Conservation (phyloP, 169 alveolate genomes). For the Plasmodium yoelii region DNA sequence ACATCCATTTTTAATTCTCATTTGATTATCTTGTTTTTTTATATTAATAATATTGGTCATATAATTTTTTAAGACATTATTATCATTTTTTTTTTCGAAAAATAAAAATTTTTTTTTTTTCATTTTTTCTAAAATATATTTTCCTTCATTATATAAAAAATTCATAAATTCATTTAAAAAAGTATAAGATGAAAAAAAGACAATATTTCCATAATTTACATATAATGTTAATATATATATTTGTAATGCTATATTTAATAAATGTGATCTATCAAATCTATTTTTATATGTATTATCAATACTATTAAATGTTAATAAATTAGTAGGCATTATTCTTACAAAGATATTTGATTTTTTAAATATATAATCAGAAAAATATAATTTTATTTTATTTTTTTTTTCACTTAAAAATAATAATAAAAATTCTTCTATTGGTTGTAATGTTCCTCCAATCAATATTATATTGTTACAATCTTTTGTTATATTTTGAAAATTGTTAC, state of each 20-base stretch:
- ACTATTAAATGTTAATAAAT: slow-evolving; percentile 8
- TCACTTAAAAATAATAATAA: slow-evolving; percentile 62
- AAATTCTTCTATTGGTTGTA: slow-evolving; percentile 85
- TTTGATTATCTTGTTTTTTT: slow-evolving; percentile 1
- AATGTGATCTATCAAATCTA: slow-evolving; percentile 73
- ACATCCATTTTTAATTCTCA: slow-evolving; percentile 84
- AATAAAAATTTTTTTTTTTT: slow-evolving; percentile 71
- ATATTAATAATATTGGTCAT: background rate
- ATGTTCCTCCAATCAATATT: slow-evolving; percentile 84
- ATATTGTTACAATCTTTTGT: slow-evolving; percentile 75
- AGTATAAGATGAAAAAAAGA: slow-evolving; percentile 83
- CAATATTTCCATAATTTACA: slow-evolving; percentile 86
- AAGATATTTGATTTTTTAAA: slow-evolving; percentile 61
- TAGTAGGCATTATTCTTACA: slow-evolving; percentile 29
- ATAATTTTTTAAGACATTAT: background rate
- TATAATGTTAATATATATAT: slow-evolving; percentile 60
- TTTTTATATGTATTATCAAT: slow-evolving; percentile 80
- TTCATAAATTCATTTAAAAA: slow-evolving; percentile 76
- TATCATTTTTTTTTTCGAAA: slow-evolving; percentile 53
- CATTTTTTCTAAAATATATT: slow-evolving; percentile 32
- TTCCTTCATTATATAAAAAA: slow-evolving; percentile 56
- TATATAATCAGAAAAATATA: slow-evolving; percentile 51
- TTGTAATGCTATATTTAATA: slow-evolving; percentile 74
- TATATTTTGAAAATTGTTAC: slow-evolving; percentile 68
- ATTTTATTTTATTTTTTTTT: slow-evolving; percentile 17